Base-by-base conservation (phyloP, 2,329 filamentous ascomycete genomes). In the Passalora sequoiae region DNA sequence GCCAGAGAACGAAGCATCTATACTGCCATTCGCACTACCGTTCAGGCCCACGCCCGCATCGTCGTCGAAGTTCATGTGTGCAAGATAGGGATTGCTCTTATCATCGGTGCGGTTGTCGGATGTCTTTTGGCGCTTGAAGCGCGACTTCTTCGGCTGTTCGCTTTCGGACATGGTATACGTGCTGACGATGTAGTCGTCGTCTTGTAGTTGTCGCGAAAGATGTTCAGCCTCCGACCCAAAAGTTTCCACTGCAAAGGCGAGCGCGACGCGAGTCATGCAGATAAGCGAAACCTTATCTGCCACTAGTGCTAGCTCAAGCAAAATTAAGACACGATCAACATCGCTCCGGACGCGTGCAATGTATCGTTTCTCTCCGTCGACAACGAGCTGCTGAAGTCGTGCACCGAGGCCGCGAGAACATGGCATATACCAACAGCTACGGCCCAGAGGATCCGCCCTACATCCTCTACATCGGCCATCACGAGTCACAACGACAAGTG, bases 11-110 rank as follows among this genome's bases (percentile, higher is more conserved):
- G 41, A 38, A 30, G 47, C 40, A 25, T 49, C 45, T 16, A 36
- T 60, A 42, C 51, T 42, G 35, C 61, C 69, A 47, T 65, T 62
- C 4, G 36, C 33, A 30, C 56, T 48, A 37, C 41, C 45, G 38
- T 55, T 49, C 28, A 47, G 22, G 40, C 39, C 29, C 40, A 40
- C 50, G 29, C 56, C 57, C 28, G 57, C 63, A 38, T 66, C 60
- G 54, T 65, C 54, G 41, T 54, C 60, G 49, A 76, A 69, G 67
- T 91, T 81, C 80, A 85, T 84, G 68, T 98, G 92, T 44, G 89
- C 86, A 50, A 98, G 80, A 71, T 98, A 97, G 1, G 86, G 87
- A 65, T 97, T 97, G 63, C 77, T 61, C 68, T 66, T 55, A 58
- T 78, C 78, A 59, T 75, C 71, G 49, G 73, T 74, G 68, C 67